Evolutionary conservation across 345 rosid genomes (phyloP).

Genomic region (Linum trigynum): DNA sequence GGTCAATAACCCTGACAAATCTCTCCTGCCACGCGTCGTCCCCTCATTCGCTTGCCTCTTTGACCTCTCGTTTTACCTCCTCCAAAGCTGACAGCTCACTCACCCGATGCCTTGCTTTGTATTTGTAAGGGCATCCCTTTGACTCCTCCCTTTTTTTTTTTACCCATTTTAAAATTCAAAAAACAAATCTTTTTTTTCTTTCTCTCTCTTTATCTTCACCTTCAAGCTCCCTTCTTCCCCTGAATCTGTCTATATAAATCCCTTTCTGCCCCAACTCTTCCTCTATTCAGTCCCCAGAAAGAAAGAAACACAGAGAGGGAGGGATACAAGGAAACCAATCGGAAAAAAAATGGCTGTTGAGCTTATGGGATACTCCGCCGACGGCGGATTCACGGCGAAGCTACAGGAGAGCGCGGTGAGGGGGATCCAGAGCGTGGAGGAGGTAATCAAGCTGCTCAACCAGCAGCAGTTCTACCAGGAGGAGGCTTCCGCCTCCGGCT

Average conservation of each 20-base stretch:
- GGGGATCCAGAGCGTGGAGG: conserved; percentile 76
- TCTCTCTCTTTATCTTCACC: background rate
- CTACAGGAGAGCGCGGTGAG: conserved; percentile 48
- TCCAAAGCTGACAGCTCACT: background rate
- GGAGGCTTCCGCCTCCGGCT: conserved; percentile 10
- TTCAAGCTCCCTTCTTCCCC: background rate
- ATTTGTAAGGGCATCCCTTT: background rate
- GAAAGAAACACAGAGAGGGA: background rate
- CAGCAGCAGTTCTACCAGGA: conserved; percentile 27
- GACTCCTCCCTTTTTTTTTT: background rate
- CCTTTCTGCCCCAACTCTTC: background rate
- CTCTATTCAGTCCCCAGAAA: background rate
- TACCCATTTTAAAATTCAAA: no score
- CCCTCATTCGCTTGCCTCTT: background rate
- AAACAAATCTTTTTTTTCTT: no score
- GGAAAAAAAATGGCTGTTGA: conserved; percentile 49
- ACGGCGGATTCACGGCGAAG: conserved; percentile 27
- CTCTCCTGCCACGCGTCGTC: background rate
- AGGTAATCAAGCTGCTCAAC: conserved; percentile 46
- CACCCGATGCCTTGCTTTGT: background rate
- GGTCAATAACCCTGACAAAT: background rate
- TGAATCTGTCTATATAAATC: background rate
- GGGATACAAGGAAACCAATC: background rate
- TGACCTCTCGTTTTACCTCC: background rate
- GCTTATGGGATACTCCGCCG: conserved; percentile 37